Percentiles rank a stretch among this genome's conserved stretches.
Evolutionary conservation across 441 rosid genomes (phyloP).

Genomic region (Theobroma grandiflorum): DNA sequence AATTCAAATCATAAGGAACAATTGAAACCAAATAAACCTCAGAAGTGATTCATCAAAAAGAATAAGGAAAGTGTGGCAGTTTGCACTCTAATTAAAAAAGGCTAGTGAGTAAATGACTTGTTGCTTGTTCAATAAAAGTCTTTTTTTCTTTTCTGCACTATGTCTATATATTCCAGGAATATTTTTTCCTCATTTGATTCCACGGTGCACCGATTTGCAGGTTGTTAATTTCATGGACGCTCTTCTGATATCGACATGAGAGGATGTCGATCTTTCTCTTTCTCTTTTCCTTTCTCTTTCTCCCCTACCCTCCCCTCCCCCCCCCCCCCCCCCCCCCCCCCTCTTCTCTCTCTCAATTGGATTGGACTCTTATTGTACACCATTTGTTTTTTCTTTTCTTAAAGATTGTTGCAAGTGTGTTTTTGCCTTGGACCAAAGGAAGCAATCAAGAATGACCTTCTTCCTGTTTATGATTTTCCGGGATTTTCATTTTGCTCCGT

Average conservation of each 20-base stretch:
- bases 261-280: slow-evolving; percentile 50
- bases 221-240: slow-evolving; percentile 33
- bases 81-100: background rate
- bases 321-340: background rate
- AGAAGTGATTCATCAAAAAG: background rate
- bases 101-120: background rate
- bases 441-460: slow-evolving; percentile 34
- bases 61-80: background rate
- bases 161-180: background rate
- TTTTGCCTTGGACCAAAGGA: slow-evolving; percentile 29
- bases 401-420: slow-evolving; percentile 35
- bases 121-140: background rate
- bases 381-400: slow-evolving; percentile 12
- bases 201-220: slow-evolving; percentile 35
- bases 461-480: slow-evolving; percentile 17
- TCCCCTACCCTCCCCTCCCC: background rate
- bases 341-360: slow-evolving; percentile 14
- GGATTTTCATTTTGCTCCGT: background rate
- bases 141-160: background rate
- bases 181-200: slow-evolving; percentile 14
- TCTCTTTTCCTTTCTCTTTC: background rate
- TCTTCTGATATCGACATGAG: slow-evolving; percentile 53
- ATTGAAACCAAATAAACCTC: background rate
- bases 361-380: slow-evolving; percentile 27
- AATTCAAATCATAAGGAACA: background rate